Evolutionary conservation across 164 flowering plant genomes (phyloP), one percentile per base, ranked within the genome.

Genomic region (Piper betle): DNA sequence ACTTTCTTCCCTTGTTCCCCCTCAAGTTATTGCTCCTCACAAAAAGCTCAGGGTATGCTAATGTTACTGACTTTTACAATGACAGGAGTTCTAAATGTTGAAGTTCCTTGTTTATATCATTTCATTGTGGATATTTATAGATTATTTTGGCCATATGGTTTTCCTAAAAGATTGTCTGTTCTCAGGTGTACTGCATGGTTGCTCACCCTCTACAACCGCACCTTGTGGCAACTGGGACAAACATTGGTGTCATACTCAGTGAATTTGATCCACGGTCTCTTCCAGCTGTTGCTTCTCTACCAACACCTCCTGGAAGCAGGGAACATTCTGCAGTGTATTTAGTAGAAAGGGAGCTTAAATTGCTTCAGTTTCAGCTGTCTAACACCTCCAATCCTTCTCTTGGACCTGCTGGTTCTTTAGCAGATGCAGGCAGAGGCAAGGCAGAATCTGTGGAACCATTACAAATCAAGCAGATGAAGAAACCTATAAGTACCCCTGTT

Each of bases 161-260:
- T 46, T 46, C 12, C 50, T 46, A 5, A 46, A 46, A 15, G 50
- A 15, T 46, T 46, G 50, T 58, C 66, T 68, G 25, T 59, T 46
- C 77, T 71, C 81, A 90, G 99, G 97, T 88, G 41, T 90, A 84
- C 74, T 90, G 95, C 71, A 93, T 93, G 99, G 91, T 80, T 75
- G 95, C 96, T 60, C 99, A 93, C 85, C 79, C 97, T 67, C 74
- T 93, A 63, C 99, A 93, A 66, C 99, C 99, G 52, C 96, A 93
- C 67, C 89, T 94, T 73, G 97, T 91, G 73, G 97, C 89, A 61
- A 84, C 96, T 73, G 99, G 99, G 66, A 86, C 95, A 71, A 94
- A 88, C 74, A 68, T 88, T 68, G 97, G 99, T 73, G 77, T 91
- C 66, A 91, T 94, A 68, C 71, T 94, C 59, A 77, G 96, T 62